Evolutionary conservation across 768 basidiomycete genomes (phyloP), one percentile per base, ranked within the genome.

Genomic region (Strobilomyces echinocephalus): DNA sequence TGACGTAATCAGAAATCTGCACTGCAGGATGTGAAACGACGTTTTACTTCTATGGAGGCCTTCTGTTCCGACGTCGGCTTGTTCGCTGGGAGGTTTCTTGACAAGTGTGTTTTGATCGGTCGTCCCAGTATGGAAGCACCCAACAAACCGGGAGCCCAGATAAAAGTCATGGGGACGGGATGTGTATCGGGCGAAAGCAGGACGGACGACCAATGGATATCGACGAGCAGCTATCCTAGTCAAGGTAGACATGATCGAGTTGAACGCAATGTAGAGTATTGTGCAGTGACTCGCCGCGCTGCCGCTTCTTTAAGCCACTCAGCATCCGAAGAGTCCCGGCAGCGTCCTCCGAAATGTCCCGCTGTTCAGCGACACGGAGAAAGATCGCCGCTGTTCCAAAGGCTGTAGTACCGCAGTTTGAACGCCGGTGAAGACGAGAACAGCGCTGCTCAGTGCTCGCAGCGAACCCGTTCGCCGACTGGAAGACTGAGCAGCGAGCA

Each of bases 41-140:
- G 39, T 46, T 14, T 45, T 49, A 73, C 74, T 66, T 52, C 46
- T 59, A 55, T 75, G 74, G 16, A 63, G 59, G 0, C 74, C 74
- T 40, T 75, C 74, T 6, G 63, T 67, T 51, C 71, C 71, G 16
- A 61, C 58, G 26, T 58, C 54, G 1, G 58, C 61, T 3, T 56
- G 57, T 40, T 70, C 66, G 43, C 39, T 53, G 5, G 56, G 60
- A 28, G 46, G 59, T 28, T 67, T 65, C 35, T 62, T 65, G 39
- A 36, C 55, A 31, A 70, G 57, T 1, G 66, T 57, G 26, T 61
- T 58, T 14, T 58, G 60, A 56, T 63, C 55, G 44, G 59, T 38
- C 39, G 45, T 54, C 52, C 57, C 64, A 8, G 50, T 48, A 49
- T 69, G 68, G 58, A 69, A 68, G 33, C 21, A 53, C 28, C 41